Evolutionary conservation across 306 rosid genomes (phyloP).

Genomic region (Parietaria judaica): DNA sequence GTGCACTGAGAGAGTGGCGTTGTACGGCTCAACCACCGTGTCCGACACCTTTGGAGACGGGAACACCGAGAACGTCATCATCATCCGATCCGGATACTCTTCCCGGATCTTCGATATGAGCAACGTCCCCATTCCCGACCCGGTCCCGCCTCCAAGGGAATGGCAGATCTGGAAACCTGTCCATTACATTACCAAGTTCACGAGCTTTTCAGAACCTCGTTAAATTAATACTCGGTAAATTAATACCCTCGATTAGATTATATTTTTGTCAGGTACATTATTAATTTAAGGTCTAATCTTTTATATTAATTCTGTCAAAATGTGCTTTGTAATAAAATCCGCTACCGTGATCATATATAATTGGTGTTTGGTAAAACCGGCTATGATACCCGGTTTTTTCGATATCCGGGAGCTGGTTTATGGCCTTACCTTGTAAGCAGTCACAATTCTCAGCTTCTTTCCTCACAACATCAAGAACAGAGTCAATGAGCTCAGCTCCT

Average conservation of each 20-base stretch:
- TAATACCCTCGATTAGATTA: too few relatives aligned
- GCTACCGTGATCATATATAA: too few relatives aligned
- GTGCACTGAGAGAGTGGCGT: conserved; percentile 83
- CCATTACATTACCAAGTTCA: not conserved
- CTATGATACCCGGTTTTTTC: too few relatives aligned
- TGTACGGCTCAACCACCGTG: conserved; percentile 90
- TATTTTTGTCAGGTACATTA: too few relatives aligned
- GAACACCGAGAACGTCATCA: conserved; percentile 87
- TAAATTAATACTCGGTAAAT: too few relatives aligned
- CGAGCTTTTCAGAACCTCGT: too few relatives aligned
- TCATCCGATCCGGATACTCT: conserved; percentile 90
- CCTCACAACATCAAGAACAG: conserved; percentile 88
- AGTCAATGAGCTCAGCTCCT: conserved; percentile 82
- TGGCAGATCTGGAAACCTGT: conserved; percentile 88
- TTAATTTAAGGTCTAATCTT: too few relatives aligned
- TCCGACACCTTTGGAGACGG: conserved; percentile 84
- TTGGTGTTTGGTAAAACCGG: too few relatives aligned
- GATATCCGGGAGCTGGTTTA: too few relatives aligned
- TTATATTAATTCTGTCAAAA: too few relatives aligned
- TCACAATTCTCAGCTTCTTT: conserved; percentile 91
- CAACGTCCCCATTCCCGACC: conserved; percentile 89
- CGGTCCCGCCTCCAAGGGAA: conserved; percentile 93
- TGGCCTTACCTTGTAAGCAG: conserved; percentile 66
- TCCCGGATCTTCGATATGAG: conserved; percentile 90
- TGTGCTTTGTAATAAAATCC: too few relatives aligned